Percentiles rank a stretch among this genome's conserved stretches.
These are phyloP conservation scores for Aspergillus tamarii DNA, from an alignment of 2,329 filamentous ascomycete genomes.

Conservation along the genomic window DNA sequence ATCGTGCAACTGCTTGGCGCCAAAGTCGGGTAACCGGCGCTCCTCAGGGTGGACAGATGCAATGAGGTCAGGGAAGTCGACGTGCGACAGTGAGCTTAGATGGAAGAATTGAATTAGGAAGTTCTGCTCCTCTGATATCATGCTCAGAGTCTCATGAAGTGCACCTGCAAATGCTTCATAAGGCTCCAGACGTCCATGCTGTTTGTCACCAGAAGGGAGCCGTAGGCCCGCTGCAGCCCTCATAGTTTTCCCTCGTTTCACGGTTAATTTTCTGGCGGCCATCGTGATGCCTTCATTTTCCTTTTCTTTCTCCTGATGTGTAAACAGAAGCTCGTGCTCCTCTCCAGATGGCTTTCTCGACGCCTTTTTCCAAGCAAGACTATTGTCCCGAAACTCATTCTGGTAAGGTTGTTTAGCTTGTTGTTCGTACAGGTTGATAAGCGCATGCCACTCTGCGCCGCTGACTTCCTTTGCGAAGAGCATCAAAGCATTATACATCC, in stretches of 20 bases:
- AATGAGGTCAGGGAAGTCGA: slow-evolving; percentile 83
- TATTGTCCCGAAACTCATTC: slow-evolving; percentile 77
- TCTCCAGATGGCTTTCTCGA: slow-evolving; percentile 75
- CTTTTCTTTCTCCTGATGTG: slow-evolving; percentile 84
- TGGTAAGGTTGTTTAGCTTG: slow-evolving; percentile 77
- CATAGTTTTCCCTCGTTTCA: slow-evolving; percentile 86
- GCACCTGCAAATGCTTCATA: slow-evolving; percentile 81
- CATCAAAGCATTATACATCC: slow-evolving; percentile 85
- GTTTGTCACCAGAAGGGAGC: slow-evolving; percentile 52
- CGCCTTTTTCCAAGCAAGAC: slow-evolving; percentile 77
- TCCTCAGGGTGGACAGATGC: slow-evolving; percentile 66
- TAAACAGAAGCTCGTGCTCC: slow-evolving; percentile 85
- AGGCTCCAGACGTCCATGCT: slow-evolving; percentile 69
- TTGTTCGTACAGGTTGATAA: slow-evolving; percentile 79
- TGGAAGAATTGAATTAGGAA: slow-evolving; percentile 98
- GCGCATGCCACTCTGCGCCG: slow-evolving; percentile 74
- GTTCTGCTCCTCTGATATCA: slow-evolving; percentile 93
- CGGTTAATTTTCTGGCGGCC: slow-evolving; percentile 85
- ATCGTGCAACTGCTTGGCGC: slow-evolving; percentile 77
- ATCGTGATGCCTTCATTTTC: slow-evolving; percentile 69
- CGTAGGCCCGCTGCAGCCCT: slow-evolving; percentile 47
- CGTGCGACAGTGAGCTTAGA: slow-evolving; percentile 77
- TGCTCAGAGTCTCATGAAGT: slow-evolving; percentile 77
- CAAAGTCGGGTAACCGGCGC: slow-evolving; percentile 73
- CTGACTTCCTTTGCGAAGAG: slow-evolving; percentile 88